Evolutionary conservation across 2,329 filamentous ascomycete species (phyloP).

Genomic region (Clonostachys rhizophaga): DNA sequence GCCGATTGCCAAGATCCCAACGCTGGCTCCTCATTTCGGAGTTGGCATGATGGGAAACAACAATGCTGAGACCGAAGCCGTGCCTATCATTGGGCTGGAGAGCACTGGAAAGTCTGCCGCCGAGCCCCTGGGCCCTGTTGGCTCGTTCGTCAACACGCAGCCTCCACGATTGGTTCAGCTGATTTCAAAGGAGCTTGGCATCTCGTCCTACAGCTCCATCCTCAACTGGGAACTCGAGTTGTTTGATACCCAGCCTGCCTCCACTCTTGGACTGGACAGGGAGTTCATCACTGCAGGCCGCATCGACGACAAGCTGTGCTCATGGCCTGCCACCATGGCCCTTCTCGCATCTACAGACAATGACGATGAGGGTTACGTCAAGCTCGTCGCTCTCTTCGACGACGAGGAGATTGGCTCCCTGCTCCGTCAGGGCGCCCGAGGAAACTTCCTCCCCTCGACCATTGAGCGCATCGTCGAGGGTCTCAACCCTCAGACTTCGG

Average conservation of each 20-base stretch:
- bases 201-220: slow-evolving; percentile 67
- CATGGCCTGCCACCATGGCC: slow-evolving; percentile 82
- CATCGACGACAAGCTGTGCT: slow-evolving; percentile 97
- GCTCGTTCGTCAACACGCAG: slow-evolving; percentile 77
- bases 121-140: slow-evolving; percentile 48
- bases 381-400: slow-evolving; percentile 91
- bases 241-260: slow-evolving; percentile 83
- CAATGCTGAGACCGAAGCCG: slow-evolving; percentile 90
- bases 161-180: slow-evolving; percentile 79
- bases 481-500: slow-evolving; percentile 47
- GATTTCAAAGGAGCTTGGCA: slow-evolving; percentile 73
- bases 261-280: slow-evolving; percentile 77
- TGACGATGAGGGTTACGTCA: slow-evolving; percentile 65
- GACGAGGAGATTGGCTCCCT: slow-evolving; percentile 94
- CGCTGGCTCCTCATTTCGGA: slow-evolving; percentile 91
- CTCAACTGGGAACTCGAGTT: slow-evolving; percentile 97
- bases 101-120: slow-evolving; percentile 47
- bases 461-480: slow-evolving; percentile 79
- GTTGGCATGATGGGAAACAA: slow-evolving; percentile 60
- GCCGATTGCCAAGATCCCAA: slow-evolving; percentile 91
- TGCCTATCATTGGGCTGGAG: slow-evolving; percentile 89
- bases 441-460: slow-evolving; percentile 80
- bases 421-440: slow-evolving; percentile 81
- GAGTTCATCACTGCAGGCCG: slow-evolving; percentile 94
- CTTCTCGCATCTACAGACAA: slow-evolving; percentile 64